phyloP scores from a whole-genome alignment of 495 filamentous ascomycete genomes.

The Emericellopsis terricola region DNA sequence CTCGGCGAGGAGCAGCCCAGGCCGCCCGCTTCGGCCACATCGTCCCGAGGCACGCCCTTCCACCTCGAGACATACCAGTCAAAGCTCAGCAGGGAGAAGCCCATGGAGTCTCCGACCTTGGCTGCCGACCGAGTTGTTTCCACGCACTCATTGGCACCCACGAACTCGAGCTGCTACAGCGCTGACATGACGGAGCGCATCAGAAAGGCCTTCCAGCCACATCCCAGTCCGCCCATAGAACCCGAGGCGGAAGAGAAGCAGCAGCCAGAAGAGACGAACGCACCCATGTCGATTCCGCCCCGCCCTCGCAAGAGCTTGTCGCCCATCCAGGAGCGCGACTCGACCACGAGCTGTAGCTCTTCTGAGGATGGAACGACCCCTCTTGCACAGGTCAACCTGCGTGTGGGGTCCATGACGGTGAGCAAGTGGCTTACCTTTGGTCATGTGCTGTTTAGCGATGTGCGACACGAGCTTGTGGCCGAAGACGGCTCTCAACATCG shows the following conservation, averaged over 20 bases:
- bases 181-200: conserved; percentile 27
- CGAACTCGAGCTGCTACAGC: conserved; percentile 23
- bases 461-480: conserved; percentile 53
- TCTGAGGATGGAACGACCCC: conserved; percentile 37
- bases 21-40: conserved; percentile 34
- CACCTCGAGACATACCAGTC: conserved; percentile 22
- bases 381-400: conserved; percentile 59
- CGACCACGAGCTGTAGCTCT: conserved; percentile 23
- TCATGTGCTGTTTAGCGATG: conserved; percentile 84
- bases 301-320: conserved; percentile 23
- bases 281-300: not conserved
- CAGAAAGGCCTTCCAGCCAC: conserved; percentile 20
- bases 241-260: not conserved
- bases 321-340: conserved; percentile 20
- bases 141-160: conserved; percentile 11
- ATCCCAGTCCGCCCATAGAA: conserved; percentile 6
- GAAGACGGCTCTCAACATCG: conserved; percentile 25
- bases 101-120: conserved; percentile 23
- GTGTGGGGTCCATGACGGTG: conserved; percentile 52
- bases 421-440: conserved; percentile 85
- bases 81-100: conserved; percentile 12
- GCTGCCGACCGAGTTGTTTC: conserved; percentile 6
- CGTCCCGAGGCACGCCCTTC: conserved; percentile 25
- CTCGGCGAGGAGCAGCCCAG: conserved; percentile 39
- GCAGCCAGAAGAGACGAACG: not conserved